Base-by-base conservation (phyloP, 1,284 basidiomycete genomes). In the Cryptococcus neoformans region DNA sequence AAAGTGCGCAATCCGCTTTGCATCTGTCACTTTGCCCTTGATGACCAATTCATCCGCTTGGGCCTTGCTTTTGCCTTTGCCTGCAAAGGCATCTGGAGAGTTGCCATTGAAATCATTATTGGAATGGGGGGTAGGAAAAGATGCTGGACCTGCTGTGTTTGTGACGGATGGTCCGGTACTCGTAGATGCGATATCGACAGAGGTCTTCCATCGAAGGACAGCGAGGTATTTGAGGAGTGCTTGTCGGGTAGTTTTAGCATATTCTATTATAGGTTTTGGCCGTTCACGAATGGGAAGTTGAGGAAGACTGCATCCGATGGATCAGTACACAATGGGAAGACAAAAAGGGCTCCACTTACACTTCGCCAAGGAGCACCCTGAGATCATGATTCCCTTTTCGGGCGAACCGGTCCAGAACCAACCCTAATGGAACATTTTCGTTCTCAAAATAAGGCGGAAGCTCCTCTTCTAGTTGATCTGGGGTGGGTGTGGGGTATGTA, bases 191-290 rank as follows among this genome's bases (percentile, higher is more conserved):
- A 72, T 48, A 51, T 76, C 74, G 14, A 73, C 74, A 9, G 67
- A 60, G 14, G 64, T 62, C 56, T 76, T 76, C 74, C 74, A 76
- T 28, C 74, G 64, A 10, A 76, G 58, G 11, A 76, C 61, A 2
- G 74, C 74, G 9, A 76, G 66, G 46, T 74, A 73, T 62, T 76
- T 76, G 14, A 76, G 62, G 12, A 72, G 56, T 1, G 70, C 64
- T 59, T 76, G 74, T 6, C 74, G 66, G 2, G 72, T 72, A 3
- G 62, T 56, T 54, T 69, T 71, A 35, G 74, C 73, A 48, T 70
- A 74, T 34, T 72, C 66, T 39, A 74, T 73, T 41, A 76, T 65
- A 40, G 65, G 68, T 51, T 66, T 64, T 50, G 73, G 70, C 49
- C 68, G 66, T 41, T 73, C 65, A n/a, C 58, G 48, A 8, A 66